phyloP scores from a whole-genome alignment of 1,139 yeast species.

The Sugiyamaella grinbergsii region DNA sequence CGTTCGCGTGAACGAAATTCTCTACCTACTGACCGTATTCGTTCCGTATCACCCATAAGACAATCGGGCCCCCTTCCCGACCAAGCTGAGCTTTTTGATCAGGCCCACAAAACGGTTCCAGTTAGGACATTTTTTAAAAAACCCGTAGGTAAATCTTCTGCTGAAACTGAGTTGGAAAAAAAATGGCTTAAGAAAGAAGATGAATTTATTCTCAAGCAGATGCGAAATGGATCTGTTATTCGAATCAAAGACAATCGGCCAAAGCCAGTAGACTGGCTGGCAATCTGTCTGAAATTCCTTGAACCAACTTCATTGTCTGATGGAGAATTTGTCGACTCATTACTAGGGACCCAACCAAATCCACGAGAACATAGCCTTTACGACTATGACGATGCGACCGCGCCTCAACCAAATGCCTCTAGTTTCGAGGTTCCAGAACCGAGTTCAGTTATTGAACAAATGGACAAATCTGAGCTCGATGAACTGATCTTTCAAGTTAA shows the following conservation, averaged over 20 bases:
- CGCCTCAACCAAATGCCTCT: background rate
- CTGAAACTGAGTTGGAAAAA: conserved; percentile 9
- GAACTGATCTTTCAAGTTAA: conserved; percentile 27
- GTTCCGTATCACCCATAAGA: conserved; percentile 1
- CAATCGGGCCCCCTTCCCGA: conserved; percentile 9
- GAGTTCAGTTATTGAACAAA: conserved; percentile 27
- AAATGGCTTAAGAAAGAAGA: conserved; percentile 38
- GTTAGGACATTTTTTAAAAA: background rate
- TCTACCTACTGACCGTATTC: background rate
- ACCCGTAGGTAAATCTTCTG: background rate
- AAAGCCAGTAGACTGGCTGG: conserved; percentile 37
- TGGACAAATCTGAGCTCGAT: conserved; percentile 25
- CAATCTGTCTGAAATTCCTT: conserved; percentile 32
- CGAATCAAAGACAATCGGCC: conserved; percentile 39
- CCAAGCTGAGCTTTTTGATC: conserved; percentile 4
- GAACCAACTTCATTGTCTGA: conserved; percentile 30
- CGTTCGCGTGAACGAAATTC: background rate
- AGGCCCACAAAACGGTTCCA: background rate
- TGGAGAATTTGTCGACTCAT: conserved; percentile 24
- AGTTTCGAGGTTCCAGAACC: conserved; percentile 33
- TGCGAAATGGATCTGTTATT: conserved; percentile 39
- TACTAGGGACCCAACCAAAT: conserved; percentile 21
- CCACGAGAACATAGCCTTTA: conserved; percentile 17
- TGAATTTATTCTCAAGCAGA: conserved; percentile 40
- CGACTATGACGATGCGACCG: conserved; percentile 5